Base-by-base conservation (phyloP, 2,329 filamentous ascomycete species). In the Elsinoe batatas region DNA sequence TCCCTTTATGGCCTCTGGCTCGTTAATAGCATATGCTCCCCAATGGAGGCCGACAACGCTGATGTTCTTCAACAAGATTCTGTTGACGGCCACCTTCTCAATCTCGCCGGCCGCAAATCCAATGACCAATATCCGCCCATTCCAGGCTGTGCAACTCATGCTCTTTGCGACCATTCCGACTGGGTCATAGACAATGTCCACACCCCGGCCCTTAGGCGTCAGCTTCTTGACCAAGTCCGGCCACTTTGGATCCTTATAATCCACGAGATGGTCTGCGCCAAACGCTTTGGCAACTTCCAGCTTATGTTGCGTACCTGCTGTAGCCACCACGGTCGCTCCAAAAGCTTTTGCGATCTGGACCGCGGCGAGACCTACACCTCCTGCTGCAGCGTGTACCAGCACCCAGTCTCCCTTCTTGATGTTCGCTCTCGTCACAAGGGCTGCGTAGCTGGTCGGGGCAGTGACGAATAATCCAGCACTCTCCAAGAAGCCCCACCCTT, bases 141-240 rank as follows among this genome's bases (percentile, higher is more conserved):
- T 95, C 91, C 90, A 97, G 3, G 89, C 87, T 3, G 86, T 88
- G 73, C 91, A 96, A 72, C 95, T 95, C 62, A 91, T 87, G 62
- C 84, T 89, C 67, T 83, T 79, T 61, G 94, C 89, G 50, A 96
- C 88, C 67, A 96, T 74, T 1, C 91, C 91, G 1, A 97, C 91
- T 11, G 91, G 90, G 69, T 97, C 91, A 73, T 89, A 97, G 18
- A 97, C 91, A 53, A 97, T 88, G 70, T 97, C 91, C 15, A 95
- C 91, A 10, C 90, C 83, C 42, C 77, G 74, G 1, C 80, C 80
- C 59, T 82, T 81, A 0, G 87, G 88, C 3, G 86, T 91, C 57
- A 97, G 71, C 62, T 81, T 82, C 74, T 87, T 87, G 47, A 96
- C 89, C 58, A 82, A 70, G 59, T 82, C 76, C 1, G 80, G 78